Evolutionary conservation across 129 eudicot species (phyloP), one percentile per base, ranked within the genome.

Genomic region (Chrysanthemum lavandulifolium): DNA sequence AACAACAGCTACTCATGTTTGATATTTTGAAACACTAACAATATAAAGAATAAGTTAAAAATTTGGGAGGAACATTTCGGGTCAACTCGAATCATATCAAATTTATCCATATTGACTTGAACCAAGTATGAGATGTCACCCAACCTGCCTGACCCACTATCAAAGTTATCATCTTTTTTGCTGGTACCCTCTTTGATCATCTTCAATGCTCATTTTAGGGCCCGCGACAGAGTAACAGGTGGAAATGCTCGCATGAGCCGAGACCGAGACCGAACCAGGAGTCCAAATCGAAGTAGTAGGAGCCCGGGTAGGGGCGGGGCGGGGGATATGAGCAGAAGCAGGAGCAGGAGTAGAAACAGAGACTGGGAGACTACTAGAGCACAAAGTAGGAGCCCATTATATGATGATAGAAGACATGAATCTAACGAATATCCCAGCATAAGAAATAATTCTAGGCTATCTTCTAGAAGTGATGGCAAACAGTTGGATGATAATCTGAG

Each of bases 321-420:
- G 68, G 50, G 65, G 70, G 78, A 61, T 31, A 59, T 76, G 66
- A 71, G 68, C 61, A 62, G 84, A 76, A 82, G 88, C 67, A 79
- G 88, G 78, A 79, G 96, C 53, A 71, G 85, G 68, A 81, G 87
- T 58, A 73, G 80, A 71, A 86, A 55, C 78, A 71, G 87, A 65
- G 81, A 78, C 54, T 25, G 84, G 79, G 76, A 77, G 60, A 49
- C 84, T 65, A 72, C 76, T 54, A 57, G 82, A 73, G 72, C 27
- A 52, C 78, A 81, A 51, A 85, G 84, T 59, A 76, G 85, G 61
- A 88, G 89, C 65, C 89, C 92, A 6, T 54, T 57, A 15, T 23
- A 52, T 68, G 79, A 80, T 68, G 61, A 67, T 60, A 84, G 81
- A 79, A 84, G 81, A 79, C 80, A 71, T 25, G 87, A 84, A 67